Evolutionary conservation across 2,329 filamentous ascomycete species (phyloP), one percentile per base, ranked within the genome.

Genomic region (Verticillium nubilum): DNA sequence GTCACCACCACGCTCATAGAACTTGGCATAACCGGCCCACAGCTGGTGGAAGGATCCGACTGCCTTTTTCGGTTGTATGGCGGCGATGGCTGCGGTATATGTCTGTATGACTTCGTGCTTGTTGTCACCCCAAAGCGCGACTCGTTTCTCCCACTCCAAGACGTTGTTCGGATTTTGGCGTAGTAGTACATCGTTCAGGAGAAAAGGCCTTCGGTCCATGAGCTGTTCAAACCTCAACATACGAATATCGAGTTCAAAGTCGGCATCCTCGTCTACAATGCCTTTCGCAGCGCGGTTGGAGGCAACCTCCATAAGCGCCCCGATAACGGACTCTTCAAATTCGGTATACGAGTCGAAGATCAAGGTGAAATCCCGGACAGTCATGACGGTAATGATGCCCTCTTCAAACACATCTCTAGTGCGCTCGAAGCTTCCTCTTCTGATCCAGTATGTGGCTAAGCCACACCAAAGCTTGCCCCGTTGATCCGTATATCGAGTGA

Each of bases 161-260:
- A 99, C 94, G 68, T 93, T 97, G 77, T 97, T 92, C 0, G 95
- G 94, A 68, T 99, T 99, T 71, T 99, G 95, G 52, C 96, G 87
- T 54, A 99, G 79, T 15, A 98, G 80, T 19, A 99, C 95, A 71
- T 99, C 95, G 73, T 99, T 99, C 54, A 99, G 85, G 54, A 99
- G 82, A 78, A 99, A 99, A 4, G 95, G 94, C 58, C 95, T 85
- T 58, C 95, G 87, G 73, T 99, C 94, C 94, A 99, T 98, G 58
- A 99, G 82, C 69, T 97, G 93, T 74, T 99, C 95, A 68, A 99
- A 99, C 58, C 95, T 88, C 84, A 97, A 89, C 92, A 99, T 97
- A 56, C 93, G 87, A 66, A 98, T 92, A 72, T 99, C 96, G 29
- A 99, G 83, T 68, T 98, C 94, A 62, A 96, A 91, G 72, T 99